phyloP scores from a whole-genome alignment of 768 basidiomycete genomes.

The Boletus sensibilis region DNA sequence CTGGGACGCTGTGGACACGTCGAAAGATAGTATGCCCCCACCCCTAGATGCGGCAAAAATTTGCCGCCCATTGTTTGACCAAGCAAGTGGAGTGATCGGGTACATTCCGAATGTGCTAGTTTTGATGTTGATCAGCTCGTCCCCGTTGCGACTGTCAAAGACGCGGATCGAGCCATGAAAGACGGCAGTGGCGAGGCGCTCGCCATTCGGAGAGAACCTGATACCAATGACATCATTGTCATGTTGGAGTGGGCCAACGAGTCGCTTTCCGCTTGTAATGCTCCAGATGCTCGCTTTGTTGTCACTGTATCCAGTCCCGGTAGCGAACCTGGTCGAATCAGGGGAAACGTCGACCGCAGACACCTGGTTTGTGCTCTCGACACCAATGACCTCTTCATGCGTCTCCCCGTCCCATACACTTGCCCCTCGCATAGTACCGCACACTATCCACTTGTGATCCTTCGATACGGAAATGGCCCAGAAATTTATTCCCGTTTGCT shows the following conservation, averaged over 20 bases:
- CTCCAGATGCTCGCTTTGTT: neutral
- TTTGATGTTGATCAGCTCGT: neutral
- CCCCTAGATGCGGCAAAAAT: neutral
- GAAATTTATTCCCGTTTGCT: neutral
- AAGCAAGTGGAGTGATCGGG: neutral
- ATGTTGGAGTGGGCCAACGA: neutral
- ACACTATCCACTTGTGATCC: neutral
- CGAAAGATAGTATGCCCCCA: neutral
- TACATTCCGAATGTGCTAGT: too few species aligned
- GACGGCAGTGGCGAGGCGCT: neutral
- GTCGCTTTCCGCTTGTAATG: neutral
- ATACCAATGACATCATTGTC: rapidly evolving
- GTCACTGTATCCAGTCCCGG: neutral
- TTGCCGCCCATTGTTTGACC: neutral
- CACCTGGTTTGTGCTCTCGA: rapidly evolving
- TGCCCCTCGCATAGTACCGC: neutral
- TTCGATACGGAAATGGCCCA: neutral
- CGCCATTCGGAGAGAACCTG: neutral
- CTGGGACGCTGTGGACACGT: neutral
- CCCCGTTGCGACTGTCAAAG: neutral
- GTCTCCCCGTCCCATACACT: neutral
- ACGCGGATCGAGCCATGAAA: neutral
- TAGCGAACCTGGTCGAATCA: neutral
- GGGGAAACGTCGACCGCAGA: neutral
- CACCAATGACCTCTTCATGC: neutral